Base-by-base conservation (phyloP, 352 stramenopile genomes). In the Phytophthora fragariaefolia region DNA sequence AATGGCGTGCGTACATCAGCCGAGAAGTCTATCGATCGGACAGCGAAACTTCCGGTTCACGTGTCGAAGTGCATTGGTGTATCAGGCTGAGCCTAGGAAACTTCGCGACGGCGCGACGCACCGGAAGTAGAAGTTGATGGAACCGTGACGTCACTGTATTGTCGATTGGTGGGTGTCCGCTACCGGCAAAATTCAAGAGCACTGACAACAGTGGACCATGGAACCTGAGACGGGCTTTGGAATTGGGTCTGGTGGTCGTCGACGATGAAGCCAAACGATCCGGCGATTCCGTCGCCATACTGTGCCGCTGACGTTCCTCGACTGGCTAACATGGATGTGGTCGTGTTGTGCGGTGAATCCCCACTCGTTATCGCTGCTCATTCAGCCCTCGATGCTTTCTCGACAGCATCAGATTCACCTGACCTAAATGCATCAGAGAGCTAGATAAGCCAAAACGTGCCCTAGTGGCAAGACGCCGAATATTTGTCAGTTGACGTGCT, bases 61-160 rank as follows among this genome's bases (percentile, higher is more conserved):
- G 20, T 45, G 10, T 27, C 13, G 28, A n/a, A 13, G 22, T 15
- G 38, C 18, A 43, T 43, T 43, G 34, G 12, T 43, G 34, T 43
- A 3, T n/a, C n/a, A n/a, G n/a, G n/a, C n/a, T n/a, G n/a, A n/a
- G 30, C 40, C 8, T 26, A 30, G 26, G 48, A 12, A 55, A 10
- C n/a, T 17, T 30, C 12, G 17, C 27, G 28, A 56, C 5, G 28
- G 4, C 28, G 49, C 49, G 18, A 56, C 28, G 42, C 42, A 28
- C 42, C n/a, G 28, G 36, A 36, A 26, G 26, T 50, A 43, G 36
- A 60, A 66, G 28, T 46, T 4, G 20, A 63, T 53, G 51, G 60
- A 68, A 68, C 42, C 40, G 24, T 52, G 42, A 28, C 52, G 52
- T 20, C 60, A 57, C 42, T 18, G 59, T 24, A 55, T 54, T 51